Base-by-base conservation (phyloP, 2,329 filamentous ascomycete genomes). In the Fusarium odoratissimum region DNA sequence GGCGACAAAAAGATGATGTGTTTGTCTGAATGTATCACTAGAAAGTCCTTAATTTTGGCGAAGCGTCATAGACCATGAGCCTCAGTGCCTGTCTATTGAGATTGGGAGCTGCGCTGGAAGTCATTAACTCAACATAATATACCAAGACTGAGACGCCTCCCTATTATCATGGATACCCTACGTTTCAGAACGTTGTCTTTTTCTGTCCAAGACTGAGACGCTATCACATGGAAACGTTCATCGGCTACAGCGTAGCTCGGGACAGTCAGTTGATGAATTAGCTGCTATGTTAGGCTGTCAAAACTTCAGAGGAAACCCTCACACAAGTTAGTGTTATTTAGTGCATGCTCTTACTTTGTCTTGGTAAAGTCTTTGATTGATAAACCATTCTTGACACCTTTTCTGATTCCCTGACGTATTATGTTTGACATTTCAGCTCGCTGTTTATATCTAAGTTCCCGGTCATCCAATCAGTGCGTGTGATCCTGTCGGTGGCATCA, bases 151-250 rank as follows among this genome's bases (percentile, higher is more conserved):
- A 54, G 19, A 54, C 19, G 35, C 9, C 33, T 17, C 23, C 33
- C 7, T 28, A 30, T 30, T 41, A 46, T 62, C 63, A 71, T 67
- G 30, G 37, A 9, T 35, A 25, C n/a, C n/a, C 48, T 51, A 51
- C 14, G 48, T 42, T 60, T 41, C 14, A 28, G 23, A 31, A 40
- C 28, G 40, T 9, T 14, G 37, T 19, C 23, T 21, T 28, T 60
- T 51, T 41, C 23, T 56, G 48, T 66, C 49, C 31, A 40, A 55
- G n/a, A n/a, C 40, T 55, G 35, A 41, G 23, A 30, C 28, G 25
- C 65, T 69, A 41, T 69, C 66, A 69, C 66, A 77, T 76, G 73
- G 60, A 63, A 74, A 69, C 41, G 55, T 51, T 69, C 33, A 35
- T 69, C 67, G 60, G 55, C 55, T 45, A 48, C 38, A 66, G 30